Evolutionary conservation across 1,284 basidiomycete species (phyloP), one percentile per base, ranked within the genome.

Genomic region (Bondarzewia mesenterica): DNA sequence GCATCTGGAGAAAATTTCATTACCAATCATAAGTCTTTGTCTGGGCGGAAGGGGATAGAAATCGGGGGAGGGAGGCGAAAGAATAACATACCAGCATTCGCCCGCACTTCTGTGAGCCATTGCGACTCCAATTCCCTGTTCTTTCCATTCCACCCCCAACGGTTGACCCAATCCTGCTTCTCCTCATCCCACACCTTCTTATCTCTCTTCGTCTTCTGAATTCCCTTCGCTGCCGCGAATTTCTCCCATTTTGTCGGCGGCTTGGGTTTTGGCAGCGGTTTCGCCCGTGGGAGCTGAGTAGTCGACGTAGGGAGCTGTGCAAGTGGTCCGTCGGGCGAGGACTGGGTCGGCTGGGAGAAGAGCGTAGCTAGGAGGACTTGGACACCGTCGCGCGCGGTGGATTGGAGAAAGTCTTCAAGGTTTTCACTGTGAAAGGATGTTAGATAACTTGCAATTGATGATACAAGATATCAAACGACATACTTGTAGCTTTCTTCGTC

Each of bases 231-330:
- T 49, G 85, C 83, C 14, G 95, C 95, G 61, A 98, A 99, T 53
- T 82, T 77, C 71, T 98, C 91, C 96, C 96, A 99, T 66, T 97
- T 99, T 14, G 95, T 98, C 43, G 79, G 79, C 4, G 89, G 85
- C 68, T 95, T 96, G 4, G 89, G 85, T 62, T 93, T 94, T 0
- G 95, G 95, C 21, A 98, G 72, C 1, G 89, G 89, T 66, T 99
- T 99, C 40, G 93, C 80, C 27, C 95, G 81, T 0, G 95, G 95
- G 1, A 98, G 77, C 42, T 73, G 70, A 29, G 85, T 89, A 5
- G 73, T 80, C 5, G 91, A 82, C 2, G 80, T 64, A 0, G 95
- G 93, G 3, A 97, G 82, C 50, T 82, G 73, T 2, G 89, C 91
- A 46, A 95, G 74, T 0, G 91, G 91, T 0, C 94, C 95, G 57